These are phyloP conservation scores for Pythium phragmitis DNA, from an alignment of 352 stramenopile species.

Conservation along the genomic window DNA sequence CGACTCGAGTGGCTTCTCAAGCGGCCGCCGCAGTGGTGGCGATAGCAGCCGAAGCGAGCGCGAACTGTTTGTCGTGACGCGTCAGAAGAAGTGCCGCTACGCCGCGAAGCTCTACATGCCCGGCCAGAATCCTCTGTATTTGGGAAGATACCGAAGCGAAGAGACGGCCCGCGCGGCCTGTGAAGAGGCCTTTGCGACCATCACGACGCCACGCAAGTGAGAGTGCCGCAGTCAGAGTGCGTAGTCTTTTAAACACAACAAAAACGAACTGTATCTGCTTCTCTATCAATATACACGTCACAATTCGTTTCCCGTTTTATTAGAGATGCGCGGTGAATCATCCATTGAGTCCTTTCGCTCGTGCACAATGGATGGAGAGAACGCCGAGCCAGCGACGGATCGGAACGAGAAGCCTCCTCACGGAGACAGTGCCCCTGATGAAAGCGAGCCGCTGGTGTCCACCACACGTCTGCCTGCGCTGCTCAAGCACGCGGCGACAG, in stretches of 20 bases:
- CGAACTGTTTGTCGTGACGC: conserved; percentile 50
- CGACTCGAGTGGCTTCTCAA: conserved; percentile 17
- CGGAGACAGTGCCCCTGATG: neutral
- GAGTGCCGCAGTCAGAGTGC: neutral
- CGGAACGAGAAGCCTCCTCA: neutral
- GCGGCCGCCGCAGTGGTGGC: conserved; percentile 16
- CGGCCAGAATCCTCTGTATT: conserved; percentile 66
- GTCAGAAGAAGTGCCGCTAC: conserved; percentile 65
- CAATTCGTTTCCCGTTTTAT: neutral
- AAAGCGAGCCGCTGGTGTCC: neutral
- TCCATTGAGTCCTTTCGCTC: no score
- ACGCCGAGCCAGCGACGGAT: neutral
- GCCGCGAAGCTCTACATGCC: conserved; percentile 55
- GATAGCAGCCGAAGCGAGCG: conserved; percentile 17
- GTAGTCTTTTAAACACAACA: no score
- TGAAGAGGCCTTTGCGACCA: conserved; percentile 50
- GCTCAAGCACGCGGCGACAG: conserved; percentile 14
- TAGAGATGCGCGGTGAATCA: neutral
- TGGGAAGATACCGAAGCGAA: conserved; percentile 67
- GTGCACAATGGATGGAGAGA: neutral
- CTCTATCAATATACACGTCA: neutral
- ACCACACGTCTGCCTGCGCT: conserved; percentile 3
- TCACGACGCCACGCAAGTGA: conserved; percentile 60
- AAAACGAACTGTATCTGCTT: neutral
- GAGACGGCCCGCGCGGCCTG: conserved; percentile 56